Evolutionary conservation across 1,139 yeast species (phyloP), one percentile per base, ranked within the genome.

Genomic region (Diutina neorugosa): DNA sequence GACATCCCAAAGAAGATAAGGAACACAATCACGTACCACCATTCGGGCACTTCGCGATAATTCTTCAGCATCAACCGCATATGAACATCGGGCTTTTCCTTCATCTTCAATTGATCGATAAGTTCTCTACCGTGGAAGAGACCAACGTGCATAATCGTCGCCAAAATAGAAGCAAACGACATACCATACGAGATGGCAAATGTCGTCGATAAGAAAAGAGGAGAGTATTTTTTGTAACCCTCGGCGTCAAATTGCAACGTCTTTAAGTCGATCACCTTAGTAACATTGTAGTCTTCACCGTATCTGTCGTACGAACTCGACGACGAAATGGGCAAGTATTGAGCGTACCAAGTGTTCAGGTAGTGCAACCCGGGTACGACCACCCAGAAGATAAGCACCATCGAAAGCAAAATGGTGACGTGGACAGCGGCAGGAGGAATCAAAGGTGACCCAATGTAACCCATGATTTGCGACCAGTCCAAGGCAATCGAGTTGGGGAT

Each of bases 391-490:
- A 73, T 68, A 18, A 68, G 52, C 44, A 61, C 66, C 53, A 64
- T 58, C 23, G 63, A 64, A 41, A 53, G 52, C 55, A 76, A 68
- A 56, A 78, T 73, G 59, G 84, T 81, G 42, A 75, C 70, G 54
- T 78, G 67, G 20, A 84, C 77, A 53, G 77, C 69, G 52, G 82
- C 79, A 34, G 91, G 90, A 8, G 88, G 85, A 58, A 82, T 75
- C 61, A 85, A 73, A 11, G 91, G 88, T 25, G 85, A 77, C 16
- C 83, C 81, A 56, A 80, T 67, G 65, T 77, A 80, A 53, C 82
- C 85, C 44, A 75, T 69, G 52, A 73, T 67, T 62, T 73, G 77
- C 59, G 70, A 72, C 77, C 77, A 73, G 60, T 63, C 66, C 44
- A 63, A 61, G 21, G 75, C 69, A 51, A 59, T 51, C 8, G 50